Conservation (phyloP, 768 basidiomycete genomes). For the Naematelia encephala region DNA sequence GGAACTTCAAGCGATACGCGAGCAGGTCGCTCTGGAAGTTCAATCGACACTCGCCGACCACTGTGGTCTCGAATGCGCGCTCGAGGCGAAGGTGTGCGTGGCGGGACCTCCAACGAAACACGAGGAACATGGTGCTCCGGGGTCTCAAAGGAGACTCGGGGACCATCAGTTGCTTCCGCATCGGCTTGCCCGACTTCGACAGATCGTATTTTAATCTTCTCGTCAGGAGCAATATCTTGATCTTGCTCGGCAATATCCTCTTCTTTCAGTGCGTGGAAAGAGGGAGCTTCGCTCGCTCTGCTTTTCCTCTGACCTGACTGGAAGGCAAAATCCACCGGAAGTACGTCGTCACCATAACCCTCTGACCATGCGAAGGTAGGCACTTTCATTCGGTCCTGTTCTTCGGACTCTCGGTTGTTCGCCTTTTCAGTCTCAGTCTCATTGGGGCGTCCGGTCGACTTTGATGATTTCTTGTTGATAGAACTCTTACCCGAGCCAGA, state of each 20-base stretch:
- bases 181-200: not conserved
- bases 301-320: not conserved
- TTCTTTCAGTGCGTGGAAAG: not conserved
- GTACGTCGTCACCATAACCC: conserved; percentile 11
- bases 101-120: not conserved
- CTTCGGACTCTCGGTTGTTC: conserved; percentile 1
- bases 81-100: too few species aligned
- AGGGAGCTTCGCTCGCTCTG: not conserved
- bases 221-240: too few species aligned
- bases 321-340: conserved; percentile 9
- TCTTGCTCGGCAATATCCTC: not conserved
- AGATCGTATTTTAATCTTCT: not conserved
- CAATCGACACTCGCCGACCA: not conserved
- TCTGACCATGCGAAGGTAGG: conserved; percentile 33
- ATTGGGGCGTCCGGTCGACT: not conserved
- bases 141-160: not conserved
- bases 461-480: not conserved
- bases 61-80: too few species aligned
- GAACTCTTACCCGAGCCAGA: conserved; percentile 6
- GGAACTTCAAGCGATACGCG: not conserved
- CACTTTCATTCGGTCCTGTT: conserved; percentile 6
- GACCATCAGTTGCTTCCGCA: not conserved
- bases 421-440: not conserved
- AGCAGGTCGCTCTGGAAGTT: not conserved
- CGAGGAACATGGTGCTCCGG: not conserved